Evolutionary conservation across 2,329 filamentous ascomycete genomes (phyloP).

Genomic region (Cladosporium sp.): DNA sequence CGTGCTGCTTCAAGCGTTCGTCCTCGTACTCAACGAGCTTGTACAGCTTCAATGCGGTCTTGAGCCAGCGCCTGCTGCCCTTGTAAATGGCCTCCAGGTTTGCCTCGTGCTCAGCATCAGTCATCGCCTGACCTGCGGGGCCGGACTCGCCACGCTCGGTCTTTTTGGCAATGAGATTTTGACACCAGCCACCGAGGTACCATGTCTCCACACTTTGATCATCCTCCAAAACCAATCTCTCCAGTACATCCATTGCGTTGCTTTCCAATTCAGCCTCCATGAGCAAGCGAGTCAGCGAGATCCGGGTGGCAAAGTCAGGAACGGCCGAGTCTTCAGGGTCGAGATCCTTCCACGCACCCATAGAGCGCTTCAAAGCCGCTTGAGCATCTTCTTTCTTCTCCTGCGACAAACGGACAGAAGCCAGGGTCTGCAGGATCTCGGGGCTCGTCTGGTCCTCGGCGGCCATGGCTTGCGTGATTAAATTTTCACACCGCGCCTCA

Average conservation of each 20-base stretch:
- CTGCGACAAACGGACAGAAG: constrained; percentile 91
- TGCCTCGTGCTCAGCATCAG: constrained; percentile 47
- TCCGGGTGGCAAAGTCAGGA: constrained; percentile 80
- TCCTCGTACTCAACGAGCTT: constrained; percentile 78
- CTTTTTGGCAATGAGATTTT: constrained; percentile 74
- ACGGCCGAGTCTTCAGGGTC: constrained; percentile 67
- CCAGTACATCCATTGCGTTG: constrained; percentile 79
- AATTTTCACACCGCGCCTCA: constrained; percentile 78
- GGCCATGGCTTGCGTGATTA: constrained; percentile 86
- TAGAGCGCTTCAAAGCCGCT: constrained; percentile 71
- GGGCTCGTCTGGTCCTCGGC: constrained; percentile 70
- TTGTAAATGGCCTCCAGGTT: constrained; percentile 56
- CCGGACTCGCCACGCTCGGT: constrained; percentile 41
- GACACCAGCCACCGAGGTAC: constrained; percentile 95
- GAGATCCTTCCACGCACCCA: constrained; percentile 78
- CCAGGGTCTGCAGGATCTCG: constrained; percentile 92
- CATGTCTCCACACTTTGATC: constrained; percentile 93
- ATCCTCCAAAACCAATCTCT: constrained; percentile 80
- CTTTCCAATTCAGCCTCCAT: constrained; percentile 88
- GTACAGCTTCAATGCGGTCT: constrained; percentile 77
- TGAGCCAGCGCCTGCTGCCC: constrained; percentile 77
- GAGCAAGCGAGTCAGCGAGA: constrained; percentile 77
- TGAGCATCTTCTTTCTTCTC: constrained; percentile 71
- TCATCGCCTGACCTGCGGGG: constrained; percentile 17
- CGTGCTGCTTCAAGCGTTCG: constrained; percentile 70